Evolutionary conservation across 2,329 filamentous ascomycete species (phyloP), one percentile per base, ranked within the genome.

Genomic region (Calonectria hongkongensis): DNA sequence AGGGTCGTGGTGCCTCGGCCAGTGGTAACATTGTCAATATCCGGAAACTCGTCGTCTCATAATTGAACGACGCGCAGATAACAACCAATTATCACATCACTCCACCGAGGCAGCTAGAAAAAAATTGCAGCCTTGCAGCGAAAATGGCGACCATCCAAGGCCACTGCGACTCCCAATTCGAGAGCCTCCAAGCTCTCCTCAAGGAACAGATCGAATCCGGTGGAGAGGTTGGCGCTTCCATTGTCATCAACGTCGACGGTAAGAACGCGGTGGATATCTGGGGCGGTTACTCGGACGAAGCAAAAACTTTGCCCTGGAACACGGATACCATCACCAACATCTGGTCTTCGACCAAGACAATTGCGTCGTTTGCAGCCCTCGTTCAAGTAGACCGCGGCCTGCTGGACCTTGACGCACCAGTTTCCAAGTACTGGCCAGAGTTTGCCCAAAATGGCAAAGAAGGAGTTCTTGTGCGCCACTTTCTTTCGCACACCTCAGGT

Each of bases 361-460:
- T 87, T 41, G 80, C 79, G 16, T 80, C 79, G 4, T 78, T 87
- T 10, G 84, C 85, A 0, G 79, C 80, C 1, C 76, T 86, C 27
- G 76, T 87, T 27, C 83, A 86, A 8, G 80, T 85, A 39, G 82
- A 86, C 56, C 83, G 85, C 4, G 85, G 84, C 3, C 72, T 83
- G 0, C 68, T 88, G 0, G 78, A 83, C 66, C 75, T 81, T 1
- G 72, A 84, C 54, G 85, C 81, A 15, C 82, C 82, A 2, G 84
- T 88, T 1, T 73, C 83, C 2, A 79, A 82, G 47, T 85, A 87
- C 79, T 88, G 87, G 87, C 87, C 87, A 1, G 87, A 87, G 54
- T 88, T 88, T 68, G 84, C 79, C 0, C 80, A 73, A 15, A 84
- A 85, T 25, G 86, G 85, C 45, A 87, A 87, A 60, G 78, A 84